Evolutionary conservation across 2,329 filamentous ascomycete genomes (phyloP), one percentile per base, ranked within the genome.

Genomic region (Trichoderma asperellum): DNA sequence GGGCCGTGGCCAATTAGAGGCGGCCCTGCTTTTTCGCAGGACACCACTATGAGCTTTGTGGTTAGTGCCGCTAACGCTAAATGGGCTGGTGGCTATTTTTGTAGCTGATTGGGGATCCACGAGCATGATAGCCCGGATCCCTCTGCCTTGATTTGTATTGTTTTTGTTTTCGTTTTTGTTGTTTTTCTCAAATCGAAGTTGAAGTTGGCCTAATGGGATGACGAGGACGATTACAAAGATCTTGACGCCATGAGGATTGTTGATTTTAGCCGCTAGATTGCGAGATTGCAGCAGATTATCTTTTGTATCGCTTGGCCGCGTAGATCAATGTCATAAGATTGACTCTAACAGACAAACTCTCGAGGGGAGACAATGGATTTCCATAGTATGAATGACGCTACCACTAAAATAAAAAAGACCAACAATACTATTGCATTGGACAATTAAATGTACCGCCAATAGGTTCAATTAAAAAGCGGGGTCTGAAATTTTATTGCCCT

Each of bases 1-100:
- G 63, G 29, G 52, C 63, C 63, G 63, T 43, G 53, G 35, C 63
- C 63, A 66, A 66, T 66, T 37, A 58, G 37, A 49, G 37, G 29
- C 35, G 53, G 35, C 14, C 16, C n/a, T 57, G 18, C 14, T 43
- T 64, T 43, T 56, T 64, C 24, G 61, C 49, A 32, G 21, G 52
- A 32, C 52, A 55, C 52, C 27, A 55, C 21, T 55, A 55, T 24
- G 21, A 16, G 24, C 52, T 55, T 55, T 24, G 21, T 5, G 18
- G 52, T 55, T 53, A 53, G 60, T 27, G 47, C 14, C 49, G 35
- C 49, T 65, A 65, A 12, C 27, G 11, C 62, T 14, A 34, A 43
- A 56, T 14, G 24, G 49, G 52, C 52, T 56, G 34, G 61, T 55
- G 32, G 34, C 32, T 55, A 21, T 34, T 27, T 49, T 61, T 53